A percentile compares a stretch with the other conserved stretches of the same genome.
phyloP scores from a whole-genome alignment of 1,284 basidiomycete genomes.

The Trichosporon faecale region DNA sequence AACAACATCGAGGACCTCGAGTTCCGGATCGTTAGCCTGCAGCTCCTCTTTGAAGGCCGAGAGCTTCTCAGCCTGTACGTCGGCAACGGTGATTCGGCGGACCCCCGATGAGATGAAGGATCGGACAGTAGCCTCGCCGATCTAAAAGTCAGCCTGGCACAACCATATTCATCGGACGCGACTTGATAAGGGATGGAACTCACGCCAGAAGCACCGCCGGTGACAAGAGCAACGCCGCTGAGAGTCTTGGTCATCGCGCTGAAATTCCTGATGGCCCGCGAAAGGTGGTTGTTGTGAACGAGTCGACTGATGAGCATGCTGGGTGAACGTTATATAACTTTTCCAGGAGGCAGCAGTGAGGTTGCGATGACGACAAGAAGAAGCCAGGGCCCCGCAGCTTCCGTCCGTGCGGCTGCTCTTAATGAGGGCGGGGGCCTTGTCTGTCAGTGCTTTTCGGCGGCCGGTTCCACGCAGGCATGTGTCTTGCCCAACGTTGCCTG shows the following conservation, averaged over 20 bases:
- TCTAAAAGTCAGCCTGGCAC: slow-evolving; percentile 5
- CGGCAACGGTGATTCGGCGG: slow-evolving; percentile 14
- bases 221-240: slow-evolving; percentile 28
- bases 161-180: background rate
- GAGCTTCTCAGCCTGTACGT: slow-evolving; percentile 13
- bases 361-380: background rate
- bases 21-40: background rate
- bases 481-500: background rate
- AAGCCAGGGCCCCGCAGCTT: background rate
- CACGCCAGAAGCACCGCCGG: slow-evolving; percentile 28
- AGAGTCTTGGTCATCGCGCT: slow-evolving; percentile 10
- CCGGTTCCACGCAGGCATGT: background rate
- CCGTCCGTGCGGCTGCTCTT: background rate
- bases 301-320: background rate
- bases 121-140: slow-evolving; percentile 18
- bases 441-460: background rate
- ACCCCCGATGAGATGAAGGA: slow-evolving; percentile 17
- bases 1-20: slow-evolving; percentile 12
- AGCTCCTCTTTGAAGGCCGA: slow-evolving; percentile 13
- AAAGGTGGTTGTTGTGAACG: background rate
- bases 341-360: background rate
- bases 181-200: background rate
- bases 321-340: background rate
- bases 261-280: background rate
- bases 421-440: background rate